A percentile compares a stretch with the other conserved stretches of the same genome.
Evolutionary conservation across 2,329 filamentous ascomycete genomes (phyloP).

Genomic region (Trichoderma harzianum): DNA sequence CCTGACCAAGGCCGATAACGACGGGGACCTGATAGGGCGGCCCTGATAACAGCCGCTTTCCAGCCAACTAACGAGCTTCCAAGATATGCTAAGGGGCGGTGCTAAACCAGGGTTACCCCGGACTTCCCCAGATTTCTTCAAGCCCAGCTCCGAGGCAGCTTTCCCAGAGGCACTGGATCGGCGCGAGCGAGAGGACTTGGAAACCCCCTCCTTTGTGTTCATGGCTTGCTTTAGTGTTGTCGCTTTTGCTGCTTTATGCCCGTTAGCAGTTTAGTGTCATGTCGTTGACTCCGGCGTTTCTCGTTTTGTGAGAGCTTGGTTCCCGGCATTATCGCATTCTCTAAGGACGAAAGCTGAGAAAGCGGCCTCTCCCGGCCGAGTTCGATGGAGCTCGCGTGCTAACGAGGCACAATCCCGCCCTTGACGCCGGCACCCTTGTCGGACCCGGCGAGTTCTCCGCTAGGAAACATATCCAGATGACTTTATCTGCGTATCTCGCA

Average conservation of each 20-base stretch:
- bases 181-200: not conserved
- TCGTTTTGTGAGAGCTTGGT: not conserved
- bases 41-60: constrained; percentile 3
- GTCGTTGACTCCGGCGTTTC: not conserved
- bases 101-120: constrained; percentile 11
- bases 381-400: not conserved
- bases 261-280: not conserved
- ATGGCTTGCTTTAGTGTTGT: not conserved
- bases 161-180: not conserved
- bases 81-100: constrained; percentile 3
- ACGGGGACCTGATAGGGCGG: constrained; percentile 10
- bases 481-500: not conserved
- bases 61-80: not conserved
- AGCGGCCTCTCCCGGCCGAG: not conserved
- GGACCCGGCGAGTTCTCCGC: not conserved
- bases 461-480: not conserved
- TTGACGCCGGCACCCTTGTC: not conserved
- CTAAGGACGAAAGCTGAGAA: not conserved
- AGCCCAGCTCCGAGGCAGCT: not conserved
- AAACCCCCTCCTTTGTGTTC: not conserved
- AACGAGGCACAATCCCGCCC: not conserved
- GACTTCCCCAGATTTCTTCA: constrained; percentile 18
- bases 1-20: constrained; percentile 3
- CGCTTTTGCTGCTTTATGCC: constrained; percentile 1
- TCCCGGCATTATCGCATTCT: not conserved